Evolutionary conservation across 2,329 filamentous ascomycete species (phyloP).

Genomic region (Fusarium sp.): DNA sequence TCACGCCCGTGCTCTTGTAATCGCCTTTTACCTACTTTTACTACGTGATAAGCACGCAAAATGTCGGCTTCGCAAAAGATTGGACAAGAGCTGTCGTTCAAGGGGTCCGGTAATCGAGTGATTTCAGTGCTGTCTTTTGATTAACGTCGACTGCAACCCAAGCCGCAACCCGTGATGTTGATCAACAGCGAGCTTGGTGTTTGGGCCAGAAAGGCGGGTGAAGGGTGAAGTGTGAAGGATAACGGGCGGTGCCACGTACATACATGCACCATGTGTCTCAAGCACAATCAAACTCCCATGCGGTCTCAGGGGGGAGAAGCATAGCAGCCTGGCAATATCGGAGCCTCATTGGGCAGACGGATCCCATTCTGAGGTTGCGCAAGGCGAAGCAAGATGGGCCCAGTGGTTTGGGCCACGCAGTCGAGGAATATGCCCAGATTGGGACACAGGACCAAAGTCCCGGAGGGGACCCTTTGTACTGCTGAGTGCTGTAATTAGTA

Average conservation of each 20-base stretch:
- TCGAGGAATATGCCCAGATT: constrained; percentile 44
- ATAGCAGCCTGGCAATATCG: constrained; percentile 40
- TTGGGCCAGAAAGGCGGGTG: constrained; percentile 22
- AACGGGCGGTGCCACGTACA: constrained; percentile 42
- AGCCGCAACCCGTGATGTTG: constrained; percentile 26
- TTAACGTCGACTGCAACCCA: constrained; percentile 29
- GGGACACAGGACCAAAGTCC: constrained; percentile 40
- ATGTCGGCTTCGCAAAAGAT: constrained; percentile 28
- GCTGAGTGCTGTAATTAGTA: constrained; percentile 19
- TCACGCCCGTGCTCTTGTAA: constrained; percentile 15
- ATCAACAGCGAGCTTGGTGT: constrained; percentile 29
- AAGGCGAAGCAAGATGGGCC: constrained; percentile 38
- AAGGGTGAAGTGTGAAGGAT: constrained; percentile 37
- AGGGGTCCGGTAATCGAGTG: constrained; percentile 3
- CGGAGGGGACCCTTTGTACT: constrained; percentile 34
- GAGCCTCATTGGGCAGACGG: constrained; percentile 21
- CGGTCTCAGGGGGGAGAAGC: constrained; percentile 28
- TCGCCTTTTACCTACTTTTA: not conserved
- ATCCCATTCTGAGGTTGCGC: constrained; percentile 17
- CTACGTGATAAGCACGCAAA: constrained; percentile 36
- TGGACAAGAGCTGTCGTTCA: constrained; percentile 10
- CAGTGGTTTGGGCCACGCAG: constrained; percentile 27
- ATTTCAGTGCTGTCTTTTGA: constrained; percentile 3
- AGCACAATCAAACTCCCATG: constrained; percentile 20
- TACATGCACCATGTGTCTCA: constrained; percentile 15